phyloP scores from a whole-genome alignment of 2,329 filamentous ascomycete species.

The Xylariaceae sp. region DNA sequence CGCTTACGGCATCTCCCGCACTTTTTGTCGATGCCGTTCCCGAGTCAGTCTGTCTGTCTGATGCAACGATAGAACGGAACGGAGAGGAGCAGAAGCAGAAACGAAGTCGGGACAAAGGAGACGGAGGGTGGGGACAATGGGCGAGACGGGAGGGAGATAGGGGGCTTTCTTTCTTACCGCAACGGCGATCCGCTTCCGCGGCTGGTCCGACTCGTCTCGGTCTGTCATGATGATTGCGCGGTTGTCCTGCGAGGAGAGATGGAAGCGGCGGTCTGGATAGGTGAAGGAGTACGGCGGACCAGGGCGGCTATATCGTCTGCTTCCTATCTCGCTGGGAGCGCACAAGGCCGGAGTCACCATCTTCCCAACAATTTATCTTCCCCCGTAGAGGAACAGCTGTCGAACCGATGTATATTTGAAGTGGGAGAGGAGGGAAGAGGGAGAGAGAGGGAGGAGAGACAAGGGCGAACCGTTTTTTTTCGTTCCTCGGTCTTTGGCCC shows the following conservation, averaged over 20 bases:
- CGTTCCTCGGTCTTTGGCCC: constrained; percentile 23
- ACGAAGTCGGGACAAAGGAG: not conserved
- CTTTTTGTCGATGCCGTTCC: constrained; percentile 41
- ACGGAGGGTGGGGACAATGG: not conserved
- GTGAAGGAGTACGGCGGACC: constrained; percentile 36
- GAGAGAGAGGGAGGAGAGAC: constrained; percentile 16
- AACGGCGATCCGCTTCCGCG: constrained; percentile 54
- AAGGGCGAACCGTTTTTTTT: constrained; percentile 18
- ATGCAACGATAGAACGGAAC: not conserved
- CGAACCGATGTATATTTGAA: constrained; percentile 17
- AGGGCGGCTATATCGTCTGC: constrained; percentile 38
- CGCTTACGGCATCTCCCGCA: constrained; percentile 85
- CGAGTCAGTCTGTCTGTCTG: constrained; percentile 14
- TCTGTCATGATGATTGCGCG: constrained; percentile 39
- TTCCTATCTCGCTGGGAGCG: constrained; percentile 31
- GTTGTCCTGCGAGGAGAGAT: constrained; percentile 35
- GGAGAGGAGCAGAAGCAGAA: not conserved
- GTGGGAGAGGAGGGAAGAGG: constrained; percentile 4
- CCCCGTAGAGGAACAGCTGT: constrained; percentile 14
- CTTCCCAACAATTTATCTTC: constrained; percentile 21
- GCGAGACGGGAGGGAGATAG: not conserved
- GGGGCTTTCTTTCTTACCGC: too few relatives aligned
- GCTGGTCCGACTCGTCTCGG: constrained; percentile 41
- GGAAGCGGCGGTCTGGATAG: constrained; percentile 36
- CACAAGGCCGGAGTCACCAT: constrained; percentile 42